These are phyloP conservation scores for Pachysolen tannophilus DNA, from an alignment of 805 yeast genomes.

Conservation along the genomic window DNA sequence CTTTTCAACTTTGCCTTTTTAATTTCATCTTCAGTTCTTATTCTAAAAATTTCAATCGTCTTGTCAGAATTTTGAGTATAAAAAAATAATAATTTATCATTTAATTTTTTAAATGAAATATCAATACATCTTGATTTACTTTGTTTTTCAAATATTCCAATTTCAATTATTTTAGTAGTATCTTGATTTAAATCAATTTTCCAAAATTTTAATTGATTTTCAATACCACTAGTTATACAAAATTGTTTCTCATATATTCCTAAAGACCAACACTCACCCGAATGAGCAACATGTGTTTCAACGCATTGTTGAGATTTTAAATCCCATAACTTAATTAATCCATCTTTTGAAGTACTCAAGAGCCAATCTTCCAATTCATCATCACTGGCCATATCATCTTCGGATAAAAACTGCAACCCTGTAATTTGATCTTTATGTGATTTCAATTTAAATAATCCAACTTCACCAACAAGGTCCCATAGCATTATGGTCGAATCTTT, in stretches of 20 bases:
- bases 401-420: conserved; percentile 47
- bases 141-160: conserved; percentile 66
- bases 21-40: conserved; percentile 71
- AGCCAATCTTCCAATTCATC: conserved; percentile 68
- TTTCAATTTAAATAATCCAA: conserved; percentile 76
- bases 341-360: conserved; percentile 78
- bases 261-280: conserved; percentile 89
- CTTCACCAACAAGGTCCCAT: conserved; percentile 95
- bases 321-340: conserved; percentile 91
- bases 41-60: conserved; percentile 71
- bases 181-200: conserved; percentile 44
- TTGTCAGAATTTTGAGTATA: conserved; percentile 74
- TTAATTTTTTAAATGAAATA: conserved; percentile 39
- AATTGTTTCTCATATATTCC: conserved; percentile 36
- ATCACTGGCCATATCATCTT: conserved; percentile 17
- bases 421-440: conserved; percentile 90
- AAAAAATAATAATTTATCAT: conserved; percentile 39
- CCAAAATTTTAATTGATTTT: conserved; percentile 84
- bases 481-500: conserved; percentile 75
- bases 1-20: conserved; percentile 70
- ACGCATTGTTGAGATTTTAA: conserved; percentile 79
- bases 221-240: conserved; percentile 68
- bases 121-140: conserved; percentile 65
- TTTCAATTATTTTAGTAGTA: conserved; percentile 45
- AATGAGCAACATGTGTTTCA: conserved; percentile 91